These are phyloP conservation scores for Dryadomyces quercus-mongolicae DNA, from an alignment of 2,329 filamentous ascomycete species.

Conservation along the genomic window DNA sequence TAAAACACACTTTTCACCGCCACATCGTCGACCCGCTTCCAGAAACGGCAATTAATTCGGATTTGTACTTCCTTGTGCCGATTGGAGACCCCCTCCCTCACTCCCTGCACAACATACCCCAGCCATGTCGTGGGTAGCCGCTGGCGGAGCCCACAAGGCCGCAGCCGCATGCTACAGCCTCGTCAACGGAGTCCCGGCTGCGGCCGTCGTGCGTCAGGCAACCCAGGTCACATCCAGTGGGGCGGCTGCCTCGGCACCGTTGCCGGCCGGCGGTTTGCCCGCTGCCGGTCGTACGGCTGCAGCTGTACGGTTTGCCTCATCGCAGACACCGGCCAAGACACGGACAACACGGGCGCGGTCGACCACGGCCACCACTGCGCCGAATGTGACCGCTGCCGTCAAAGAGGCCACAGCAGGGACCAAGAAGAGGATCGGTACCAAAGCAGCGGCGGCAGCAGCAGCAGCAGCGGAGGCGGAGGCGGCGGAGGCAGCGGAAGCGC, in stretches of 20 bases:
- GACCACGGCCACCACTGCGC: not conserved
- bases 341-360: slow-evolving; percentile 3
- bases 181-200: slow-evolving; percentile 5
- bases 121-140: slow-evolving; percentile 11
- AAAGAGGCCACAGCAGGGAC: not conserved
- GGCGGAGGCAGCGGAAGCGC: no score
- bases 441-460: not conserved
- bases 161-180: slow-evolving; percentile 9
- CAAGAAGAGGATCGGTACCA: not conserved
- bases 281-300: not conserved
- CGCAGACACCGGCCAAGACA: slow-evolving; percentile 5
- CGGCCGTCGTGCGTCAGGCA: slow-evolving; percentile 1
- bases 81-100: no score
- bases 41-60: not conserved
- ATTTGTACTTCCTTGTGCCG: no score
- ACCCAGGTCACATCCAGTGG: not conserved
- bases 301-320: slow-evolving; percentile 8
- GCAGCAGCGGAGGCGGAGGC: not conserved
- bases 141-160: slow-evolving; percentile 6
- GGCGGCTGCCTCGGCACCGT: not conserved
- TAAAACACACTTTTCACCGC: not conserved
- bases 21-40: not conserved
- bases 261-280: not conserved
- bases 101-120: not conserved
- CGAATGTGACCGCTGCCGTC: no score